phyloP scores from a whole-genome alignment of 225 moss, liverwort and hornwort genomes.

The Bryum argenteum region DNA sequence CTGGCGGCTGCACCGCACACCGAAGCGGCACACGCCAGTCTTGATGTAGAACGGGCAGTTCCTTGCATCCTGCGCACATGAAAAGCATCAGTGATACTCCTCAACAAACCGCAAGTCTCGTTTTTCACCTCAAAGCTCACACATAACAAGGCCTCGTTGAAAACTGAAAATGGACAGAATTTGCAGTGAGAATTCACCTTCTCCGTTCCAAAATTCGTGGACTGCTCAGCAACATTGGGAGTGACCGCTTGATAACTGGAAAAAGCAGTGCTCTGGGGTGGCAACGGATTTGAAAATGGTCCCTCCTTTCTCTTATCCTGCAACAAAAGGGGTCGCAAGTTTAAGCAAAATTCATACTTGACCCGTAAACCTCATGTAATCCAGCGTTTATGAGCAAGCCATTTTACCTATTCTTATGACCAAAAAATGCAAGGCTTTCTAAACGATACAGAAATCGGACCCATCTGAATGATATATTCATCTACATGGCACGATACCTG shows the following conservation, averaged over 20 bases:
- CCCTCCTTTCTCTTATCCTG: slow-evolving; percentile 47
- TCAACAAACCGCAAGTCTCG: background rate
- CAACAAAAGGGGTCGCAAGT: slow-evolving; percentile 21
- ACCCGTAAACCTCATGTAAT: background rate
- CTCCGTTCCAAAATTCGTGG: slow-evolving; percentile 82
- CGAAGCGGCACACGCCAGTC: slow-evolving; percentile 96
- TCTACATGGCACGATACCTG: background rate
- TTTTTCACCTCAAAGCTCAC: slow-evolving; percentile 2
- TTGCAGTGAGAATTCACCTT: slow-evolving; percentile 57
- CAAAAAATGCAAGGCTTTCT: too few relatives aligned
- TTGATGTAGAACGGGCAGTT: slow-evolving; percentile 98
- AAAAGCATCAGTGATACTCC: background rate
- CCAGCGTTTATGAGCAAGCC: background rate
- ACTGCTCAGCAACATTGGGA: slow-evolving; percentile 48
- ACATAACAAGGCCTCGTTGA: background rate
- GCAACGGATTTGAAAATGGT: slow-evolving; percentile 80
- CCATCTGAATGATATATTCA: background rate
- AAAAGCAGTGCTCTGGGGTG: slow-evolving; percentile 86
- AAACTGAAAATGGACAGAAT: background rate
- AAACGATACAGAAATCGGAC: too few relatives aligned
- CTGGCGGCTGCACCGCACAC: slow-evolving; percentile 91
- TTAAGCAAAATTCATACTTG: background rate
- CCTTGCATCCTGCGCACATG: slow-evolving; percentile 73
- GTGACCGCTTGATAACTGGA: slow-evolving; percentile 56
- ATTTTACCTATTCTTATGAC: background rate